Evolutionary conservation across 306 rosid species (phyloP).

Genomic region (Dryas octopetala): DNA sequence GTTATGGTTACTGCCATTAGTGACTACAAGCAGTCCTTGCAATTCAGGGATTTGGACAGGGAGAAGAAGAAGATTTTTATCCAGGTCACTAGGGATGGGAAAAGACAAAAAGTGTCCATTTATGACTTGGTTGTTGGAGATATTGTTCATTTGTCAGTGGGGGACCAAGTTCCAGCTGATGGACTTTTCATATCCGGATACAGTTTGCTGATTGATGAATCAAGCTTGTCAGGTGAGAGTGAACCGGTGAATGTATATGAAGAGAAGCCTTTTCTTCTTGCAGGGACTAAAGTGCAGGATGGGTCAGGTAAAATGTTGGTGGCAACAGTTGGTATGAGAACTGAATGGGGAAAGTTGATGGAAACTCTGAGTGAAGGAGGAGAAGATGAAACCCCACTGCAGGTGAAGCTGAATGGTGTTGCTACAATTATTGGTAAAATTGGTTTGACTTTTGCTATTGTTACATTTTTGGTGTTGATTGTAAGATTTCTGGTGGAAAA

Average conservation of each 20-base stretch:
- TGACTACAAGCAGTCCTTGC: constrained; percentile 88
- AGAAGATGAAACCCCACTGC: constrained; percentile 97
- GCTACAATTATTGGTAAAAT: constrained; percentile 94
- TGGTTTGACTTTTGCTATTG: constrained; percentile 75
- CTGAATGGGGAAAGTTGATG: constrained; percentile 99
- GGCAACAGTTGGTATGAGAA: constrained; percentile 93
- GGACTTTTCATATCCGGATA: constrained; percentile 80
- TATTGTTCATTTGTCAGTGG: constrained; percentile 81
- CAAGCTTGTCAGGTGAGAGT: constrained; percentile 96
- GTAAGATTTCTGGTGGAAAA: constrained; percentile 64
- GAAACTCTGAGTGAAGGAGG: constrained; percentile 90
- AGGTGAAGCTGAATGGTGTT: constrained; percentile 94
- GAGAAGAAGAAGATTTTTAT: constrained; percentile 88
- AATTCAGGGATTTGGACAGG: constrained; percentile 74
- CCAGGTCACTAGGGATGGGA: constrained; percentile 76
- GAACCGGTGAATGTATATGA: constrained; percentile 61
- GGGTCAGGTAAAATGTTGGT: constrained; percentile 91
- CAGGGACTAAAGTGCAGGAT: constrained; percentile 96
- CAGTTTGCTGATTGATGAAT: constrained; percentile 73
- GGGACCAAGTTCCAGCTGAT: constrained; percentile 96
- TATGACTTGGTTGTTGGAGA: constrained; percentile 90
- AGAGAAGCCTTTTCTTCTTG: constrained; percentile 81
- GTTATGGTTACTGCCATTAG: constrained; percentile 86
- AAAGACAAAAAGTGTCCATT: constrained; percentile 65
- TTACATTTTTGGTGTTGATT: constrained; percentile 69